These are phyloP conservation scores for Cyclocybe cylindracea DNA, from an alignment of 768 basidiomycete species.

Conservation along the genomic window DNA sequence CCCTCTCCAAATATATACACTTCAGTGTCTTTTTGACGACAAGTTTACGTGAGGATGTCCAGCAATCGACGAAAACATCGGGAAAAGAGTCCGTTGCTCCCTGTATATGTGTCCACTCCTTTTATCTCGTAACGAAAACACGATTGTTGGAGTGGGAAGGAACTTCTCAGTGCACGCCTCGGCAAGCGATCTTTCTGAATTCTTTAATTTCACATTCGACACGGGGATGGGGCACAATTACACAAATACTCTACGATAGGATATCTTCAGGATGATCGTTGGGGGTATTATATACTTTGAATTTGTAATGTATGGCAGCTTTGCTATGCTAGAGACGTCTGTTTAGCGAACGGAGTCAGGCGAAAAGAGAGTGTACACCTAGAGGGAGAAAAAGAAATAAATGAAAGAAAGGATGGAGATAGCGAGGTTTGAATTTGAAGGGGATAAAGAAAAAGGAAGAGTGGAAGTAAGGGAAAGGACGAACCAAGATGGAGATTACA, in stretches of 20 bases:
- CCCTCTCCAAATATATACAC: no score
- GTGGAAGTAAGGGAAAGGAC: not conserved
- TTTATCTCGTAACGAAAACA: no score
- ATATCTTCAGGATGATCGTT: conserved; percentile 6
- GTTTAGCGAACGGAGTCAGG: conserved; percentile 4
- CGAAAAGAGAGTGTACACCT: conserved; percentile 9
- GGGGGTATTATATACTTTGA: conserved; percentile 21
- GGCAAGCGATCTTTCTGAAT: conserved; percentile 1
- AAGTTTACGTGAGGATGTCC: no score
- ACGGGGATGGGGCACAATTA: conserved; percentile 11
- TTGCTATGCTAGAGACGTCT: not conserved
- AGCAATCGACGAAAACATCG: no score
- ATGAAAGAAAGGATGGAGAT: not conserved
- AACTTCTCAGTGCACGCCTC: not conserved
- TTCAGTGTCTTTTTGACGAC: no score
- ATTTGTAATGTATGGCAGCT: conserved; percentile 18
- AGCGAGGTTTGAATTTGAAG: not conserved
- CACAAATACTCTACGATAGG: conserved; percentile 17
- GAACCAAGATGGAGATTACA: conserved; percentile 8
- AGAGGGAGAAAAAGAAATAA: not conserved
- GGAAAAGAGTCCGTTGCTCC: no score
- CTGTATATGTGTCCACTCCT: no score
- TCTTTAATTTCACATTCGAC: conserved; percentile 7
- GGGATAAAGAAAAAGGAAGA: not conserved
- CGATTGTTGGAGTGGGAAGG: not conserved